Evolutionary conservation across 2,329 filamentous ascomycete genomes (phyloP), one percentile per base, ranked within the genome.

Genomic region (Rhinocladiella mackenziei): DNA sequence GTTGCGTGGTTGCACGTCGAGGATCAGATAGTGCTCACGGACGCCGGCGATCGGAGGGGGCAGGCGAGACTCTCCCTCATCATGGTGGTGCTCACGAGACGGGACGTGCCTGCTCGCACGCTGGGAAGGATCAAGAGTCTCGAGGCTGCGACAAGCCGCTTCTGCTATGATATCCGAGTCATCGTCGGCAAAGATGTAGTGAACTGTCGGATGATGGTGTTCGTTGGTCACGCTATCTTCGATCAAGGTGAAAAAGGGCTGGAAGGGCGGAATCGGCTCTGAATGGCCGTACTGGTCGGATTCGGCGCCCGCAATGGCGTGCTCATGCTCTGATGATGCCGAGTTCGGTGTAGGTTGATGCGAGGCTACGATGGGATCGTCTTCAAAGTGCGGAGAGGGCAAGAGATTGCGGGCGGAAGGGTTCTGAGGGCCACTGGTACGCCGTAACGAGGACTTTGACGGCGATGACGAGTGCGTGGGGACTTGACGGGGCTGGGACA

Each of bases 181-280:
- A 65, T 97, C 92, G 65, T 97, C 89, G 56, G 80, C 79, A 70
- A 98, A 97, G 60, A 97, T 77, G 69, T 97, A 97, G 68, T 91
- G 88, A 1, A 95, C 81, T 40, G 79, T 81, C 1, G 91, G 92
- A 62, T 97, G 89, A 58, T 87, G 76, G 50, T 87, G 85, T 33
- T 86, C 78, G 57, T 80, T 76, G 6, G 78, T 82, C n/a, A 79
- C 76, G 8, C 76, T 68, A 64, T 95, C 89, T 60, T 86, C 81
- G 53, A 97, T 74, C 30, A 96, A 73, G 1, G 87, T 84, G 71
- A 95, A 96, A 70, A 95, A 84, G 2, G 88, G 86, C 32, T 80
- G 75, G 64, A 94, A 91, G 2, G 69, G 63, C 3, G 51, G 46
- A 42, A 41, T 51, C 34, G 45, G 40, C 49, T 56, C 35, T 8